Percentiles rank a stretch among this genome's conserved stretches.
phyloP scores from a whole-genome alignment of 257 asterid genomes.

The Solanum appendiculatum region DNA sequence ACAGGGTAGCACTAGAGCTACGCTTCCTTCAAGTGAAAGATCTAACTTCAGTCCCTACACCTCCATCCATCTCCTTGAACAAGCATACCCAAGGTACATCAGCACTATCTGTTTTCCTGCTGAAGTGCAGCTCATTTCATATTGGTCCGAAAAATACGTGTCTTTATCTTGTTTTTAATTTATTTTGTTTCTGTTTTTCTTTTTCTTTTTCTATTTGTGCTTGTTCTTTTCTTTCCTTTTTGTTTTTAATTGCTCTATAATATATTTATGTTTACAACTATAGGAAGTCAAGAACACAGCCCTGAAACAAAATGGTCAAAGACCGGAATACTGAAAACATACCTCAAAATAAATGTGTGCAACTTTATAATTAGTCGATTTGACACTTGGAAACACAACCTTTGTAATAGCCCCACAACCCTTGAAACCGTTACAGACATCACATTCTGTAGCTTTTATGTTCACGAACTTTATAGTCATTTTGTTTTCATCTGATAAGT shows the following conservation, averaged over 20 bases:
- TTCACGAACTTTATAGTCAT: constrained; percentile 31
- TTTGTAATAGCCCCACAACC: constrained; percentile 31
- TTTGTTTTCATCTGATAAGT: constrained; percentile 19
- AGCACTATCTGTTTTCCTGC: not conserved
- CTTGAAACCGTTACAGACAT: not conserved
- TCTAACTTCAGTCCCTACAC: not conserved
- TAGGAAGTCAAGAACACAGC: not conserved
- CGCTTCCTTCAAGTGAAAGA: not conserved
- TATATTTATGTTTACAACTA: not conserved
- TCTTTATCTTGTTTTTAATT: not conserved
- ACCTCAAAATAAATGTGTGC: constrained; percentile 46
- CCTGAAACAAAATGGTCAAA: not conserved
- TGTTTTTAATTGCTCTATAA: not conserved
- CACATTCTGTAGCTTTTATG: not conserved
- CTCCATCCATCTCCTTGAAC: not conserved
- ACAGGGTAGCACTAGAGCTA: not conserved
- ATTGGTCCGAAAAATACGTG: not conserved
- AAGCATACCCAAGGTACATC: not conserved
- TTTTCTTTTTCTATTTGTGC: not conserved
- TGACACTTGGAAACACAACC: constrained; percentile 12
- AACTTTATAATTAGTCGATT: constrained; percentile 9
- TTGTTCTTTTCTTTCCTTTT: not conserved
- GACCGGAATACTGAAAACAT: not conserved
- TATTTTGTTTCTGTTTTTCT: not conserved
- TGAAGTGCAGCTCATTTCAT: not conserved